Conservation (phyloP, 2,329 filamentous ascomycete genomes). For the Trematosphaeria pertusa region DNA sequence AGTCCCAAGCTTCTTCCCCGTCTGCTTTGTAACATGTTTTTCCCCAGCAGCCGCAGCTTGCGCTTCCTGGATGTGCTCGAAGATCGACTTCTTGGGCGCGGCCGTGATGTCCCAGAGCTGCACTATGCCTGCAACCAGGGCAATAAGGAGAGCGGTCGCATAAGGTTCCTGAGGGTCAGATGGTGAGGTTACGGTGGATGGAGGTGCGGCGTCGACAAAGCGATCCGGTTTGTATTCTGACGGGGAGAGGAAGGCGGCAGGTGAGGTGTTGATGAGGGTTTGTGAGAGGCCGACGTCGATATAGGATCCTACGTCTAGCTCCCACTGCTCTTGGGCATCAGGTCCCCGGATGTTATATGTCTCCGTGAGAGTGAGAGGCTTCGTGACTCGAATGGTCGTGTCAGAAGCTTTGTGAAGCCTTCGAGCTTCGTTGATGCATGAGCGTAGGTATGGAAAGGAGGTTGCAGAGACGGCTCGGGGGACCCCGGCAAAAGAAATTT, state of each 20-base stretch:
- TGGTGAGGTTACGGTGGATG: slow-evolving; percentile 24
- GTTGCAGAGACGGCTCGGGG: slow-evolving; percentile 14
- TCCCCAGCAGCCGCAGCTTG: slow-evolving; percentile 34
- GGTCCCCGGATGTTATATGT: slow-evolving; percentile 16
- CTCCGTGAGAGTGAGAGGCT: slow-evolving; percentile 32
- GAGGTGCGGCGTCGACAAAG: slow-evolving; percentile 23
- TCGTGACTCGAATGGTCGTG: slow-evolving; percentile 26
- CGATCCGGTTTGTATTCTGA: slow-evolving; percentile 35
- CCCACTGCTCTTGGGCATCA: slow-evolving; percentile 31
- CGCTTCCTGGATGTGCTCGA: slow-evolving; percentile 41
- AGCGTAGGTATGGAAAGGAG: slow-evolving; percentile 34
- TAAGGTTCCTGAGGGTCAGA: slow-evolving; percentile 23
- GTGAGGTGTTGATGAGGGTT: slow-evolving; percentile 38
- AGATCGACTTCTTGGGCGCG: slow-evolving; percentile 41
- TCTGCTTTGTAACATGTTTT: slow-evolving; percentile 15
- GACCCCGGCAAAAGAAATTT: slow-evolving; percentile 31
- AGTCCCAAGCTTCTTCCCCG: slow-evolving; percentile 31
- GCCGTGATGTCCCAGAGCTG: slow-evolving; percentile 46
- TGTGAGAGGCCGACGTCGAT: slow-evolving; percentile 41
- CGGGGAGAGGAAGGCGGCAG: slow-evolving; percentile 29
- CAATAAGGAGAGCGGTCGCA: slow-evolving; percentile 32
- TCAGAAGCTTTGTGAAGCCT: slow-evolving; percentile 38
- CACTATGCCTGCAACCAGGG: slow-evolving; percentile 39
- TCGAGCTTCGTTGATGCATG: slow-evolving; percentile 39
- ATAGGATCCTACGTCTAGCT: slow-evolving; percentile 32